Base-by-base conservation (phyloP, 2,329 filamentous ascomycete genomes). In the Talaromyces marneffei region DNA sequence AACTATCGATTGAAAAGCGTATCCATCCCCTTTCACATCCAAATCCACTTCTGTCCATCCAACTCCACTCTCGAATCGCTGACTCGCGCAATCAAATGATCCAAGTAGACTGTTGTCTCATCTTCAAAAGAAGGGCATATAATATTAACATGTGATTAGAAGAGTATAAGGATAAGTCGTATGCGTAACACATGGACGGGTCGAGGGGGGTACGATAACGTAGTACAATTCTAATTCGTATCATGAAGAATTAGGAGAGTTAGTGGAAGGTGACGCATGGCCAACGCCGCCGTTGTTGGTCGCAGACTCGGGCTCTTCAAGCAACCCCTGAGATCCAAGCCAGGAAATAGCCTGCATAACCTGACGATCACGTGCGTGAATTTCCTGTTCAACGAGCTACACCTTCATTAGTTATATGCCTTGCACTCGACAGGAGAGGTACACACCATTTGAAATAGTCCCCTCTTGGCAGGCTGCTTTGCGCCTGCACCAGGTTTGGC, bases 401-500 rank as follows among this genome's bases (percentile, higher is more conserved):
- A 54, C 16, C 52, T 35, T 31, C 23, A 23, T 60, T n/a, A 60
- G 50, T 16, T 33, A 44, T 25, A 52, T 18, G 10, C 25, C 16
- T 25, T 7, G 46, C 14, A 33, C 37, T 48, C 8, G 31, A 60
- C 42, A 40, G 31, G 29, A 27, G 29, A 25, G 56, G 37, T 23
- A 40, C 72, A 75, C 18, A 79, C 77, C 61, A 75, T 71, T 63
- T 80, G 75, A 58, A 75, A 74, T 56, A 81, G 69, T 31, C 77
- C 74, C 66, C 79, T 77, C 62, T 76, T 62, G 31, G 57, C 54
- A 37, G 58, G 57, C 59, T 63, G 60, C n/a, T 59, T 59, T 23
- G 60, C n/a, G 10, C 31, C 25, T 7, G 52, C 25, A 31, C 44
- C 57, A n/a, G 64, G 61, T 62, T 50, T 56, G 18, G 23, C 6